Conservation (phyloP, 495 filamentous ascomycete genomes). For the Penicillium chermesinum region DNA sequence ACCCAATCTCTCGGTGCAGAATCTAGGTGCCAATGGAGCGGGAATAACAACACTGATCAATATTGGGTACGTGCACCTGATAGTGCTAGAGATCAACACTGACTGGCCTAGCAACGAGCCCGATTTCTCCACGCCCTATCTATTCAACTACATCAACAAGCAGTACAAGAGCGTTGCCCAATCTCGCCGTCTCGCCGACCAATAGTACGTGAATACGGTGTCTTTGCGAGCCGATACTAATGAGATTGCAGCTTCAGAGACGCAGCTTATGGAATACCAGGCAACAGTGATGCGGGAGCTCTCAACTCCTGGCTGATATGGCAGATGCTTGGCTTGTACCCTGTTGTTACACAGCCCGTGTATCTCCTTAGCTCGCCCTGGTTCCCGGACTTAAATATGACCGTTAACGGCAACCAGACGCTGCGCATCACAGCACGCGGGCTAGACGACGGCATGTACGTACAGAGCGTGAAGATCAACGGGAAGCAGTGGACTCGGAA, state of each 20-base stretch:
- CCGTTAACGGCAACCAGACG: constrained; percentile 48
- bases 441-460: constrained; percentile 47
- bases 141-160: constrained; percentile 63
- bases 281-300: constrained; percentile 65
- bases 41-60: constrained; percentile 44
- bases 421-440: constrained; percentile 52
- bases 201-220: constrained; percentile 44
- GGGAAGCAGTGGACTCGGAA: constrained; percentile 38
- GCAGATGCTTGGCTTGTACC: constrained; percentile 68
- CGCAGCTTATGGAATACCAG: constrained; percentile 52
- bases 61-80: constrained; percentile 36
- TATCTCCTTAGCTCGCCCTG: constrained; percentile 61
- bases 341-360: constrained; percentile 57
- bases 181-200: constrained; percentile 47
- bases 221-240: background rate
- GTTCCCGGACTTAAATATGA: constrained; percentile 55
- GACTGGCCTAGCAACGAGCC: constrained; percentile 60
- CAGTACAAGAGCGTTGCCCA: constrained; percentile 54
- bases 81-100: too few species aligned
- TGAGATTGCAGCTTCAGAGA: constrained; percentile 25
- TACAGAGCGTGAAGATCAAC: constrained; percentile 43
- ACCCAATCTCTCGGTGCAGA: constrained; percentile 29
- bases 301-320: constrained; percentile 67
- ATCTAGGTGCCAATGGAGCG: constrained; percentile 31
- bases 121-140: constrained; percentile 58